Evolutionary conservation across 305 asterid genomes (phyloP).

Genomic region (Withania somnifera): DNA sequence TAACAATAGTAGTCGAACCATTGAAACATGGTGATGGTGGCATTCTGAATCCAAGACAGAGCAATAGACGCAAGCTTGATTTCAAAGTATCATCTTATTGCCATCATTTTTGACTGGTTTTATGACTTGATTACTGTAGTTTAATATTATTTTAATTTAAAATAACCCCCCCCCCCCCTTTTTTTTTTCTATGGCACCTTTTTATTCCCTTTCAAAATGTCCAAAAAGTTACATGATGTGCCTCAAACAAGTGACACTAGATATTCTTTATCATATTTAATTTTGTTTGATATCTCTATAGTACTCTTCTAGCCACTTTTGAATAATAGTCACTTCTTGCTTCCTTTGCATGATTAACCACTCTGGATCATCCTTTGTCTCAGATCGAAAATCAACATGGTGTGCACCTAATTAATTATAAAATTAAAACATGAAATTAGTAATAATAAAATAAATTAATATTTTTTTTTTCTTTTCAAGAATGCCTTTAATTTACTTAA

Average conservation of each 20-base stretch:
- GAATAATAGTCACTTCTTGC: constrained; percentile 48
- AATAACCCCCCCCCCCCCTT: no score
- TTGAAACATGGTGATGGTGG: no score
- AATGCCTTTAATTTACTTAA: background rate
- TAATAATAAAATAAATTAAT: background rate
- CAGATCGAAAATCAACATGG: constrained; percentile 57
- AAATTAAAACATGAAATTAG: background rate
- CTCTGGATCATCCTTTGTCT: constrained; percentile 41
- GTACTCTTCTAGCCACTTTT: constrained; percentile 50
- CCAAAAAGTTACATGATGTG: background rate
- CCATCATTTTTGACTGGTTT: no score
- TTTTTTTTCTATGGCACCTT: no score
- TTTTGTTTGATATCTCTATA: constrained; percentile 25
- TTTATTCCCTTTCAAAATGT: no score
- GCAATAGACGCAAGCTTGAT: no score
- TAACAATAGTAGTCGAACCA: no score
- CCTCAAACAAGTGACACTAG: background rate
- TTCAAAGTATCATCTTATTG: no score
- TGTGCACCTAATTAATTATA: constrained; percentile 46
- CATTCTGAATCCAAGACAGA: no score
- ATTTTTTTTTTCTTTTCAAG: no score
- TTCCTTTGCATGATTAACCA: constrained; percentile 55
- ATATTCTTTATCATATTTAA: background rate
- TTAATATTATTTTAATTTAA: no score
- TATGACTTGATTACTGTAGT: no score